Conservation (phyloP, 2,329 filamentous ascomycete species). For the Apiospora pterosperma region DNA sequence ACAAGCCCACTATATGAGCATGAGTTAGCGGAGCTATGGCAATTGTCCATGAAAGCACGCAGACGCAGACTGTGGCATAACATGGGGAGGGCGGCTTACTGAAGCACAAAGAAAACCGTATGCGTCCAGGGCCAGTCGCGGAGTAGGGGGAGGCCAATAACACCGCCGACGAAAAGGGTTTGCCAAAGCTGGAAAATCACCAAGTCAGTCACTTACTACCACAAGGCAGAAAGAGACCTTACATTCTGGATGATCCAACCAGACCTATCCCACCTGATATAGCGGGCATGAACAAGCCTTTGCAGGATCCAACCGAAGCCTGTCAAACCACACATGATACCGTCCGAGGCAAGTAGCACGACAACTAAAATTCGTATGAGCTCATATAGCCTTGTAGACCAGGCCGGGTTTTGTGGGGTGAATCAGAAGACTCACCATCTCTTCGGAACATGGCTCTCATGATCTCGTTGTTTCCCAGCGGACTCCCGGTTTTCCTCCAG, state of each 20-base stretch:
- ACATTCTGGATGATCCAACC: conserved; percentile 75
- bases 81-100: neutral
- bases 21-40: conserved; percentile 36
- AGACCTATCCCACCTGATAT: conserved; percentile 61
- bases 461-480: conserved; percentile 1
- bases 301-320: conserved; percentile 65
- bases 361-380: conserved; percentile 33
- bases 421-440: conserved; percentile 34
- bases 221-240: conserved; percentile 18
- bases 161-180: conserved; percentile 55
- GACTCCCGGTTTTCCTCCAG: conserved; percentile 54
- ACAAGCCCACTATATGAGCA: conserved; percentile 48
- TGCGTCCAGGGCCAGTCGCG: conserved; percentile 82
- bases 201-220: neutral
- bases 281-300: conserved; percentile 53
- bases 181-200: conserved; percentile 60
- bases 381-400: neutral
- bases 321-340: conserved; percentile 64
- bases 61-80: neutral
- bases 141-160: conserved; percentile 64
- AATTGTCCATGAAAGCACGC: neutral
- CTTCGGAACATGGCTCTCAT: conserved; percentile 49
- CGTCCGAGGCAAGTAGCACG: conserved; percentile 61
- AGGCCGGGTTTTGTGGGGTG: neutral
- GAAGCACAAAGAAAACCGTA: conserved; percentile 50